phyloP scores from a whole-genome alignment of 495 filamentous ascomycete genomes.

The Platismatia glauca region DNA sequence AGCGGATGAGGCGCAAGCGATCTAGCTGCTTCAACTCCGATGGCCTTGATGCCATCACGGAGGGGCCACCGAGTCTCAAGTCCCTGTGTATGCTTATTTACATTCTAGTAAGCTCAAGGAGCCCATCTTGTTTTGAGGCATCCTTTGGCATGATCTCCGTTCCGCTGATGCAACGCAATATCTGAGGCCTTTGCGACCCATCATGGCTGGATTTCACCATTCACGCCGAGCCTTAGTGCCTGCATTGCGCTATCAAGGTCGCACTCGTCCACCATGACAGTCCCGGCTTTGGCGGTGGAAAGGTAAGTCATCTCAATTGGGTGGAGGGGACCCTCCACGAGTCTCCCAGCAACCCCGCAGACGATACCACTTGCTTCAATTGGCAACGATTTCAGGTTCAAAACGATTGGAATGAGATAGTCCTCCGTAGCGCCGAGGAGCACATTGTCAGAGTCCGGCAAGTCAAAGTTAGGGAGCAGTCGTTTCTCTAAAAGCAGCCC shows the following conservation, averaged over 20 bases:
- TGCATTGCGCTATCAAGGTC: constrained; percentile 63
- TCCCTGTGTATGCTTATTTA: neutral
- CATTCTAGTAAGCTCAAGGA: neutral
- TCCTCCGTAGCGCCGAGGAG: constrained; percentile 75
- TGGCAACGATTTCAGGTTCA: constrained; percentile 73
- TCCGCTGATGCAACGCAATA: neutral
- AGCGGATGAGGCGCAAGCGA: neutral
- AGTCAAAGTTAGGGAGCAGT: constrained; percentile 50
- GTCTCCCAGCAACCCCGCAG: constrained; percentile 75
- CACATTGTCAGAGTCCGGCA: constrained; percentile 43
- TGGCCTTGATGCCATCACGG: neutral
- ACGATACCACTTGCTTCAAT: constrained; percentile 90
- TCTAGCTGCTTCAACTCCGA: neutral
- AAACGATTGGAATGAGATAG: constrained; percentile 76
- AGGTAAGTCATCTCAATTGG: constrained; percentile 83
- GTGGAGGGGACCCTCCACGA: constrained; percentile 47
- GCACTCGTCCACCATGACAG: constrained; percentile 72
- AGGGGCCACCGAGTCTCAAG: neutral
- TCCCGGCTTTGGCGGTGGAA: constrained; percentile 79
- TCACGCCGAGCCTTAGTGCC: constrained; percentile 39
- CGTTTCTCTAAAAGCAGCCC: constrained; percentile 72
- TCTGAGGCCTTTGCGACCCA: neutral
- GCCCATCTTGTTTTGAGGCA: neutral
- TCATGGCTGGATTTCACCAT: constrained; percentile 11
- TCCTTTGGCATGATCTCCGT: neutral